Percentiles rank a stretch among this genome's conserved stretches.
Conservation (phyloP, 108 stramenopile species). For the Fistulifera pelliculosa region DNA sequence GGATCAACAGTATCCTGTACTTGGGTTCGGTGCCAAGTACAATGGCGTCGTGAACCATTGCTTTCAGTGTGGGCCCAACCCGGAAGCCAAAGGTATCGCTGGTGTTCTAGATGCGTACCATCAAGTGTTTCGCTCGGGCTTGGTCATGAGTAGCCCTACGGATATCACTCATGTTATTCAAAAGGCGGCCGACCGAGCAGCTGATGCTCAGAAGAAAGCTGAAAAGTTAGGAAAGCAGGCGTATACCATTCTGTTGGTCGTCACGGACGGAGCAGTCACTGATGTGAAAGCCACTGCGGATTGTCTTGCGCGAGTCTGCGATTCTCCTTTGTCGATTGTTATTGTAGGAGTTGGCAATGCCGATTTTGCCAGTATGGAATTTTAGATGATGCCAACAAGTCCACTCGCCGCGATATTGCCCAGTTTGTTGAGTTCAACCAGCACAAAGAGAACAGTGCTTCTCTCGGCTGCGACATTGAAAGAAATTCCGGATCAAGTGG, state of each 20-base stretch:
- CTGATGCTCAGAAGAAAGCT: slow-evolving; percentile 20
- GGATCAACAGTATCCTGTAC: slow-evolving; percentile 76
- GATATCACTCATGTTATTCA: slow-evolving; percentile 76
- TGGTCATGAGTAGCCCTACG: slow-evolving; percentile 79
- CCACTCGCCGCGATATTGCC: slow-evolving; percentile 56
- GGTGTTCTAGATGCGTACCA: slow-evolving; percentile 71
- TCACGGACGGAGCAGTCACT: slow-evolving; percentile 84
- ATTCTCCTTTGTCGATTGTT: slow-evolving; percentile 61
- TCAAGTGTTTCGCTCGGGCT: slow-evolving; percentile 34
- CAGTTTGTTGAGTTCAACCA: slow-evolving; percentile 68
- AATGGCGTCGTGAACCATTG: slow-evolving; percentile 64
- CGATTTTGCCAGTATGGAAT: slow-evolving; percentile 68
- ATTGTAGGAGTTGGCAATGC: slow-evolving; percentile 80
- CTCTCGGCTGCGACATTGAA: slow-evolving; percentile 43
- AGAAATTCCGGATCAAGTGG: slow-evolving; percentile 69
- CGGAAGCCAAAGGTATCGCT: slow-evolving; percentile 52
- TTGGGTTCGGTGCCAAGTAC: slow-evolving; percentile 87
- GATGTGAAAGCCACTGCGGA: slow-evolving; percentile 70
- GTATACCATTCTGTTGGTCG: slow-evolving; percentile 78
- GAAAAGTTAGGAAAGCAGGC: slow-evolving; percentile 15
- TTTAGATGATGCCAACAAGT: slow-evolving; percentile 54
- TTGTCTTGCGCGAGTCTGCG: slow-evolving; percentile 24
- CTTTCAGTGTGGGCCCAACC: slow-evolving; percentile 48
- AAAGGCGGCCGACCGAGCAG: slow-evolving; percentile 47
- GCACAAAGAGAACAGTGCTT: slow-evolving; percentile 26